These are phyloP conservation scores for Mycosphaerella sp. DNA, from an alignment of 2,329 filamentous ascomycete species.

Conservation along the genomic window DNA sequence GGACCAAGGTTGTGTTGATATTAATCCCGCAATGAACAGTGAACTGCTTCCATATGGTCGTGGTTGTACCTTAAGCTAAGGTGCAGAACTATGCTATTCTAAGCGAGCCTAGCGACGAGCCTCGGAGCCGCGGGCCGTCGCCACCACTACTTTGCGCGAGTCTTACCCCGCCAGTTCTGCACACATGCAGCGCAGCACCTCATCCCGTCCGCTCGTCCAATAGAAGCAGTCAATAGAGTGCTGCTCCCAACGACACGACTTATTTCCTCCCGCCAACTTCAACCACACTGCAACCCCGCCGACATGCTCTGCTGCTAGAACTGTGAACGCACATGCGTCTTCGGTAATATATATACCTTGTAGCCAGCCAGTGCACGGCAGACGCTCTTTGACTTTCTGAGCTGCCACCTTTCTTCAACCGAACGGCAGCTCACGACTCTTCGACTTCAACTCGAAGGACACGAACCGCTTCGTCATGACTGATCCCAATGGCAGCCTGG, in stretches of 20 bases:
- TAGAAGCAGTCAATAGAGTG: too few relatives aligned
- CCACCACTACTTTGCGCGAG: conserved; percentile 1
- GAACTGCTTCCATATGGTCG: too few relatives aligned
- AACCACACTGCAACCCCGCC: neutral
- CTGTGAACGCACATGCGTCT: conserved; percentile 13
- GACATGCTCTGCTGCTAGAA: conserved; percentile 5
- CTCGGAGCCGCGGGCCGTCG: neutral
- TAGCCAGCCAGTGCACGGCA: conserved; percentile 12
- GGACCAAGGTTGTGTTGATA: too few relatives aligned
- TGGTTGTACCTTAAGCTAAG: too few relatives aligned
- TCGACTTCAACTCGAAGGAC: conserved; percentile 19
- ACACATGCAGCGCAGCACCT: too few relatives aligned
- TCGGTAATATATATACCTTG: conserved; percentile 13
- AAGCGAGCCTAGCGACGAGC: too few relatives aligned
- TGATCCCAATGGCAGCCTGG: conserved; percentile 17
- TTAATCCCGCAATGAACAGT: too few relatives aligned
- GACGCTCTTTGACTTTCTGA: conserved; percentile 1
- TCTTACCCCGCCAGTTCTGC: neutral
- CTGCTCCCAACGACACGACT: conserved; percentile 5
- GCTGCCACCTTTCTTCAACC: conserved; percentile 16
- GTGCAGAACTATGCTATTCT: too few relatives aligned
- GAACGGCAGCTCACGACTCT: conserved; percentile 11
- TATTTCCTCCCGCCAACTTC: conserved; percentile 1
- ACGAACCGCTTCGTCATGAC: conserved; percentile 17
- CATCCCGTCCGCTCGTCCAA: too few relatives aligned